These are phyloP conservation scores for Bryoglossum gracile DNA, from an alignment of 495 filamentous ascomycete species.

Conservation along the genomic window DNA sequence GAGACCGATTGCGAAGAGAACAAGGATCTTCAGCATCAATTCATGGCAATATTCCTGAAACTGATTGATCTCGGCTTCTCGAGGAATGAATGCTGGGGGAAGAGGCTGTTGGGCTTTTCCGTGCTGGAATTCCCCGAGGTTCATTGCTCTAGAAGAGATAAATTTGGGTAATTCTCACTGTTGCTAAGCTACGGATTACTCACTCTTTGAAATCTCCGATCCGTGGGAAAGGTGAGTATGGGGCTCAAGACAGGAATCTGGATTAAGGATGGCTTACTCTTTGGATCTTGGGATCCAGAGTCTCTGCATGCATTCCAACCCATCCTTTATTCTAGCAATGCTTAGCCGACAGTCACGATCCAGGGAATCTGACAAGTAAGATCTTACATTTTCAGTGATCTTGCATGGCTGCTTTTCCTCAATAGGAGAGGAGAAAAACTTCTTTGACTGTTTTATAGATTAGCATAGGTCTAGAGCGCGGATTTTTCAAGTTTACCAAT, in stretches of 20 bases:
- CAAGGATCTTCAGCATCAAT: conserved; percentile 64
- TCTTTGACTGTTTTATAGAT: conserved; percentile 49
- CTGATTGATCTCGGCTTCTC: conserved; percentile 51
- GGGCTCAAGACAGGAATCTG: neutral
- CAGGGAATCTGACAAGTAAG: neutral
- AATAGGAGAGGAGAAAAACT: conserved; percentile 65
- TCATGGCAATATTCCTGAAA: conserved; percentile 66
- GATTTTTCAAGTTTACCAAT: conserved; percentile 43
- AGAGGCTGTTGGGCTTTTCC: conserved; percentile 75
- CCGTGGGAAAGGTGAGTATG: conserved; percentile 31
- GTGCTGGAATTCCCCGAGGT: conserved; percentile 71
- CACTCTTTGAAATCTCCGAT: conserved; percentile 93
- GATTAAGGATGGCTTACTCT: conserved; percentile 43
- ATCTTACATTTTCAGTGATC: conserved; percentile 56
- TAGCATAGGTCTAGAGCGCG: neutral
- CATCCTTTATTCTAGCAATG: conserved; percentile 71
- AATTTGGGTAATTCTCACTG: too few relatives aligned
- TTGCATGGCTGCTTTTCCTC: conserved; percentile 67
- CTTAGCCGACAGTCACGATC: neutral
- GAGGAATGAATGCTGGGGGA: conserved; percentile 51
- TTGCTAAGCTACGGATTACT: conserved; percentile 11
- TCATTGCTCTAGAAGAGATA: conserved; percentile 74
- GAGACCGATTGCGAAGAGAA: conserved; percentile 69
- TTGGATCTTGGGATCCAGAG: conserved; percentile 76
- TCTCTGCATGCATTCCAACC: conserved; percentile 83